Evolutionary conservation across 2,329 filamentous ascomycete genomes (phyloP), one percentile per base, ranked within the genome.

Genomic region (Fusarium cicatricum): DNA sequence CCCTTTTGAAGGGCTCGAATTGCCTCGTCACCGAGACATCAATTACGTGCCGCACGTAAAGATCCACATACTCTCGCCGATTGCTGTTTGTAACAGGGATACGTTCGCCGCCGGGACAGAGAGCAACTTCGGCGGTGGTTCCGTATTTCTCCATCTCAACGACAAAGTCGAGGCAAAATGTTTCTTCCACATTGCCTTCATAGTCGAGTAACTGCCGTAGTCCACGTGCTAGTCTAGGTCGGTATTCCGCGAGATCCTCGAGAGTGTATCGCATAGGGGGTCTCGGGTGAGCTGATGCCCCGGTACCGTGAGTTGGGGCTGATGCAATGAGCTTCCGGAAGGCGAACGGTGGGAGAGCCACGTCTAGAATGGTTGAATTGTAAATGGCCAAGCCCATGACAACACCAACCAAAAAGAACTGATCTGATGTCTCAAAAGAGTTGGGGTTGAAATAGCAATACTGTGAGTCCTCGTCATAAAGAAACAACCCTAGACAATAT

Each of bases 361-460:
- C 85, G 70, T 97, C 93, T 15, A 97, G 80, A 64, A 97, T 97
- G 1, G 91, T 97, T 3, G 91, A 96, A 74, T 97, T 97, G 77
- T 97, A 96, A 58, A 97, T 96, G 12, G 93, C 93, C 54, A 97
- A 80, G 1, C 93, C 93, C 49, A 97, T 82, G 8, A 97, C 82
- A 11, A 95, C 91, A 1, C 93, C 93, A 23, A 97, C 90, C 17
- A 97, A 82, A 71, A 95, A 96, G 74, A 91, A 97, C 64, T 96
- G 92, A 69, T 97, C 92, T 0, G 91, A 93, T 0, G 91, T 93
- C 72, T 97, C 93, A 66, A 97, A 92, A 14, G 90, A 91, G 70
- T 89, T 86, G 0, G 92, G 90, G 71, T 97, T 97, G 78, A 97
- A 97, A 74, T 97, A 97, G 75, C 93, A 97, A 70, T 90, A 92